Base-by-base conservation (phyloP, 2,329 filamentous ascomycete genomes). In the Sphaerulina musiva region DNA sequence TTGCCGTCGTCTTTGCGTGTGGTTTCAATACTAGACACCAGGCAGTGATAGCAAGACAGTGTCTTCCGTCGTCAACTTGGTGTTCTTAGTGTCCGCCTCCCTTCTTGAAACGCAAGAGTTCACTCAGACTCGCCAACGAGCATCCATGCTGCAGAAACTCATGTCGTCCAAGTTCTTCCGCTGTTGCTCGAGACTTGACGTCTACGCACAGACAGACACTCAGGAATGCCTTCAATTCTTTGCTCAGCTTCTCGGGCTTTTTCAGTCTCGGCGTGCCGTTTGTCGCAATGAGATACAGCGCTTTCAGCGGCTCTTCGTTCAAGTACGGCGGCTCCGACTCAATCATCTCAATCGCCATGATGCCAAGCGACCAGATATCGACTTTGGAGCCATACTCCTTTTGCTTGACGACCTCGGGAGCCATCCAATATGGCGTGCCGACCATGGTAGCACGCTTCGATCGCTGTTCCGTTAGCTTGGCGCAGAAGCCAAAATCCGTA, bases 321-420 rank as follows among this genome's bases (percentile, higher is more conserved):
- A 97, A 82, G 71, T 98, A 98, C 0, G 93, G 93, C 5, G 93
- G 93, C 72, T 98, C 93, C 14, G 89, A 95, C 71, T 98, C 93
- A 68, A 97, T 97, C 93, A 98, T 96, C 74, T 98, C 93, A 67
- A 98, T 97, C 23, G 93, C 92, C 93, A 97, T 98, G 74, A 98
- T 98, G 68, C 93, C 93, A 58, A 98, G 78, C 31, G 91, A 96
- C 93, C 93, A 98, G 69, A 97, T 95, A 69, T 98, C 93, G 59
- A 97, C 93, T 78, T 97, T 97, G 68, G 88, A 87, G 39, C 92
- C 93, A 68, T 98, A 98, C 73, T 96, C 92, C 77, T 97, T 97
- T 72, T 97, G 93, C 77, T 97, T 97, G 70, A 98, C 93, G 43
- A 98, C 93, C 73, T 98, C 93, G 38, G 93, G 93, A 7, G 93